A percentile compares a stretch with the other conserved stretches of the same genome.
These are phyloP conservation scores for Aspergillus sp. DNA, from an alignment of 2,329 filamentous ascomycete species.

Conservation along the genomic window DNA sequence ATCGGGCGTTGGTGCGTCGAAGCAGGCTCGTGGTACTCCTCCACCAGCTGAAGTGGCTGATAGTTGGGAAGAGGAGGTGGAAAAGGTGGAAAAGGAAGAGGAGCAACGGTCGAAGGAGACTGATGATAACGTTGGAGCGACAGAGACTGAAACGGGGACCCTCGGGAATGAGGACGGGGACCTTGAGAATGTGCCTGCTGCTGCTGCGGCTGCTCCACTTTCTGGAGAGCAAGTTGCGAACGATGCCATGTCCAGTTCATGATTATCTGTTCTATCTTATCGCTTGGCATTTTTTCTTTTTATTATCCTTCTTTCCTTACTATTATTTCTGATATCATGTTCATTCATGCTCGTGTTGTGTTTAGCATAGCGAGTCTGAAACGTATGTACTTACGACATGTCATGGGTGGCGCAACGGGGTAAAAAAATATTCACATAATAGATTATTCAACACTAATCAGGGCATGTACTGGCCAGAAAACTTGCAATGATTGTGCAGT, in stretches of 20 bases:
- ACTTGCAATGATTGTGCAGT: too few species aligned
- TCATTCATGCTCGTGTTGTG: background rate
- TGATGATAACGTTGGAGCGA: background rate
- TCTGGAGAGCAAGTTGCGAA: background rate
- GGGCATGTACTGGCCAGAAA: too few species aligned
- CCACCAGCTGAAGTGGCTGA: conserved; percentile 38
- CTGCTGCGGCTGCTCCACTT: background rate
- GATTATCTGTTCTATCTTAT: background rate
- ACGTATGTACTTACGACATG: background rate
- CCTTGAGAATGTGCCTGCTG: background rate
- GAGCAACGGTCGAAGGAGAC: conserved; percentile 19
- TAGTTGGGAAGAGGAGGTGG: conserved; percentile 48
- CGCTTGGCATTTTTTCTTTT: background rate
- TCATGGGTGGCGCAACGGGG: background rate
- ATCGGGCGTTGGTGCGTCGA: conserved; percentile 35
- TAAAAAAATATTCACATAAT: background rate
- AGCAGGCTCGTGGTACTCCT: conserved; percentile 24
- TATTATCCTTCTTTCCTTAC: background rate
- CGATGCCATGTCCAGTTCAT: background rate
- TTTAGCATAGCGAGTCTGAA: background rate
- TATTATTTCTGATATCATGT: background rate
- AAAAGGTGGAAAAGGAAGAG: conserved; percentile 40
- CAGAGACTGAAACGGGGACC: background rate
- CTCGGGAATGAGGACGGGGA: background rate
- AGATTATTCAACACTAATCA: background rate